Percentiles rank a stretch among this genome's conserved stretches.
These are phyloP conservation scores for Eucalyptus leucophloia DNA, from an alignment of 345 rosid genomes.

Conservation along the genomic window DNA sequence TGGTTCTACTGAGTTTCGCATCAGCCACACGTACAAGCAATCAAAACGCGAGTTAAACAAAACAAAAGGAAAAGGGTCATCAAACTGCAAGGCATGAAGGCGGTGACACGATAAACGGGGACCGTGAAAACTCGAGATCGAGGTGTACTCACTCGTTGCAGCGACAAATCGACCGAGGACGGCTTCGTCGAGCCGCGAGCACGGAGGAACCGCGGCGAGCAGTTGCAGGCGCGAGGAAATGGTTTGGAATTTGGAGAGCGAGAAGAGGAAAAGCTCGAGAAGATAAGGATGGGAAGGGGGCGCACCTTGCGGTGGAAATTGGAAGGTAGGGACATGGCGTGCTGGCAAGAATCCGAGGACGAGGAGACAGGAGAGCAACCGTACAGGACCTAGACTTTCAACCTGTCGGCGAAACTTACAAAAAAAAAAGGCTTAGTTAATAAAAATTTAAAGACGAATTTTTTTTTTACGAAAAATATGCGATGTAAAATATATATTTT, in stretches of 20 bases:
- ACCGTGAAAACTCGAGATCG: not conserved
- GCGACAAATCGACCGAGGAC: not conserved
- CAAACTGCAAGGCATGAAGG: not conserved
- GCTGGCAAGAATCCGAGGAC: not conserved
- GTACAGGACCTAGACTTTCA: not conserved
- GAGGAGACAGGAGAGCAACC: not conserved
- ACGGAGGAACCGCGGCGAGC: not conserved
- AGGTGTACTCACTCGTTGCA: not conserved
- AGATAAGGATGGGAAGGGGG: not conserved
- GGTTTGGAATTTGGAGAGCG: not conserved
- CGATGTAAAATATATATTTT: rapidly evolving
- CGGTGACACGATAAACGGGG: not conserved
- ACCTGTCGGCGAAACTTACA: not conserved
- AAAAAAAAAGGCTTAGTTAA: no score
- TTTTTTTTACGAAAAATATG: no score
- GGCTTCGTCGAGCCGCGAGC: not conserved
- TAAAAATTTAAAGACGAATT: not conserved
- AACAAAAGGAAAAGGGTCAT: not conserved
- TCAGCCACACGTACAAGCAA: not conserved
- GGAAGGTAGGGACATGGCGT: not conserved
- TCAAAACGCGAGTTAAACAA: not conserved
- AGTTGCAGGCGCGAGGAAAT: not conserved
- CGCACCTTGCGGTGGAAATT: not conserved
- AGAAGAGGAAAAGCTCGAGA: not conserved
- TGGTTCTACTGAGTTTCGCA: not conserved